Percentiles rank a stretch among this genome's conserved stretches.
Evolutionary conservation across 2,329 filamentous ascomycete species (phyloP).

Genomic region (Purpureocillium lavendulum): DNA sequence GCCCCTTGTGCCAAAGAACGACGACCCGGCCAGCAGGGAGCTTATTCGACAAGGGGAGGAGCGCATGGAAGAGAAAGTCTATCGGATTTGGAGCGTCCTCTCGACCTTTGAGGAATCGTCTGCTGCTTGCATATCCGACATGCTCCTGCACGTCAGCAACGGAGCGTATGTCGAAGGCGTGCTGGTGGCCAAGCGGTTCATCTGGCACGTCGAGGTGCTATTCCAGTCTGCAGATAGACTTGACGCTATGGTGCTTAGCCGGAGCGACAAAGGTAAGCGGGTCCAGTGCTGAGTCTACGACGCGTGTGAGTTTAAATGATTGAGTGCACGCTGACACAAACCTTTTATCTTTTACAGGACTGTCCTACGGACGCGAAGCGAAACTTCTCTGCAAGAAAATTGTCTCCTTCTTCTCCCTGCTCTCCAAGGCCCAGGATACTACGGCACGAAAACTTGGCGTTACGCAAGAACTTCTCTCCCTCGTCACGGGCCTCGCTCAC

Average conservation of each 20-base stretch:
- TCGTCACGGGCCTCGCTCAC: conserved; percentile 92
- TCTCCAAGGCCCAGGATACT: conserved; percentile 90
- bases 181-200: conserved; percentile 90
- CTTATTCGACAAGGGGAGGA: conserved; percentile 80
- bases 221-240: conserved; percentile 84
- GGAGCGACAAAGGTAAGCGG: conserved; percentile 65
- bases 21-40: conserved; percentile 57
- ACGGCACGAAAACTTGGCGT: conserved; percentile 88
- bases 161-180: conserved; percentile 94
- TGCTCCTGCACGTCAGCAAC: conserved; percentile 97
- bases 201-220: conserved; percentile 87
- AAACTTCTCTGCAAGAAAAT: conserved; percentile 99
- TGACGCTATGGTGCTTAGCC: conserved; percentile 59
- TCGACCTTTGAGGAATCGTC: conserved; percentile 97
- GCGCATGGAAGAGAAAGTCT: conserved; percentile 94
- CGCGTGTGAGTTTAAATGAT: not conserved
- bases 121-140: conserved; percentile 96
- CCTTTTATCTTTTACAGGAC: conserved; percentile 38
- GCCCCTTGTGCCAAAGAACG: conserved; percentile 30
- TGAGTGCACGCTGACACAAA: not conserved
- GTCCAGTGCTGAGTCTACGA: not conserved
- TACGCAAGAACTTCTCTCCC: conserved; percentile 93
- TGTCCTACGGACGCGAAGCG: conserved; percentile 91
- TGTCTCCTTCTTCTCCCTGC: conserved; percentile 89
- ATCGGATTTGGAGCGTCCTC: conserved; percentile 94